Evolutionary conservation across 225 moss, liverwort and hornwort species (phyloP), one percentile per base, ranked within the genome.

Genomic region (Lunularia cruciata): DNA sequence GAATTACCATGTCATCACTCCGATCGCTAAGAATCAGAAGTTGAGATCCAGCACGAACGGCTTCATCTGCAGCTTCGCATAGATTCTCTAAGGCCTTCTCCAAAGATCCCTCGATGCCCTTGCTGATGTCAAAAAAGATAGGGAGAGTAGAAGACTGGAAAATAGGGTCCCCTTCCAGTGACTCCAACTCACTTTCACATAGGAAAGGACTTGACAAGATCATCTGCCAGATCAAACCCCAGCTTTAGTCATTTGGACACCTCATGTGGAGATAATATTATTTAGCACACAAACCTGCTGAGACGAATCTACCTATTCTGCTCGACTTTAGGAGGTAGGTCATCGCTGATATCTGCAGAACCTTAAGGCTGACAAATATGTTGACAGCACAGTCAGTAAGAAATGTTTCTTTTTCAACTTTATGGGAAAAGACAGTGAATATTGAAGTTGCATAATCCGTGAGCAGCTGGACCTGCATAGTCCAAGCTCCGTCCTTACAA

Each of bases 21-120:
- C 87, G 86, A 66, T 96, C 95, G 71, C 90, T 96, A 13, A 96
- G 86, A 76, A 96, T 85, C 68, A 84, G 49, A 67, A 84, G 80
- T 60, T 84, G 84, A 16, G 80, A 84, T 18, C 84, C 84, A 10
- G 84, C 73, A 23, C 84, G 80, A 13, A 84, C 84, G 37, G 80
- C 74, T 51, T 80, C 84, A 74, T 84, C 84, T 47, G 80, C 84
- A 69, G 80, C 80, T 63, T 73, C 77, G 72, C 84, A 84, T 11
- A 84, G 73, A 60, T 43, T 78, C 43, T 78, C 77, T 30, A 84
- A 49, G 20, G 84, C 95, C 65, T 79, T 77, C 78, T 82, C 78
- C 49, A 96, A 49, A 55, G 95, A 85, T 31, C 87, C 90, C 15
- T 92, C 90, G 33, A 96, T 77, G 26, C 92, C 92, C 69, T 79